A percentile compares a stretch with the other conserved stretches of the same genome.
These are phyloP conservation scores for Solanum hybrid DNA, from an alignment of 305 asterid genomes.

Conservation along the genomic window DNA sequence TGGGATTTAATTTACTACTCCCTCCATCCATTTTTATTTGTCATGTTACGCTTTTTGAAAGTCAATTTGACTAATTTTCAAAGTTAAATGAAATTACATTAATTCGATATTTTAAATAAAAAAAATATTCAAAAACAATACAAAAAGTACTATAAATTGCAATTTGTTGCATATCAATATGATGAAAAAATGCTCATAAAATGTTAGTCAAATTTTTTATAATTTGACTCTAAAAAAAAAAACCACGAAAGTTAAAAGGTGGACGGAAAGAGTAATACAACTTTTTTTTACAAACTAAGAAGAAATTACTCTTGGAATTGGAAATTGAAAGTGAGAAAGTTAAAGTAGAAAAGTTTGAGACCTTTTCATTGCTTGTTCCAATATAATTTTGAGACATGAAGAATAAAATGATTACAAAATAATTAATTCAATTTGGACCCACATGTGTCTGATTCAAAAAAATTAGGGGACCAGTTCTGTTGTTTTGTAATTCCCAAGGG, in stretches of 20 bases:
- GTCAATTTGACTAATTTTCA: no score
- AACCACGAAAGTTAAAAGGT: accelerated
- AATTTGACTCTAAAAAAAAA: no score
- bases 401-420: constrained; percentile 57
- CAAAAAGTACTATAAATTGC: no score
- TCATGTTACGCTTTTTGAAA: accelerated
- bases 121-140: no score
- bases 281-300: background rate
- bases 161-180: no score
- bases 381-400: background rate
- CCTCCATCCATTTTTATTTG: no score
- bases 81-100: no score
- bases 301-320: background rate
- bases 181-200: background rate
- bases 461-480: constrained; percentile 4
- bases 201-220: no score
- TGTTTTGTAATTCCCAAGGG: background rate
- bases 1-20: background rate
- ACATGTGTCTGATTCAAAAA: background rate
- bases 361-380: constrained; percentile 30
- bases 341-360: constrained; percentile 28
- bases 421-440: constrained; percentile 21
- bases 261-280: no score
- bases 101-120: no score
- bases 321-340: background rate